Conservation (phyloP, 495 filamentous ascomycete genomes). For the Lindgomyces ingoldianus region DNA sequence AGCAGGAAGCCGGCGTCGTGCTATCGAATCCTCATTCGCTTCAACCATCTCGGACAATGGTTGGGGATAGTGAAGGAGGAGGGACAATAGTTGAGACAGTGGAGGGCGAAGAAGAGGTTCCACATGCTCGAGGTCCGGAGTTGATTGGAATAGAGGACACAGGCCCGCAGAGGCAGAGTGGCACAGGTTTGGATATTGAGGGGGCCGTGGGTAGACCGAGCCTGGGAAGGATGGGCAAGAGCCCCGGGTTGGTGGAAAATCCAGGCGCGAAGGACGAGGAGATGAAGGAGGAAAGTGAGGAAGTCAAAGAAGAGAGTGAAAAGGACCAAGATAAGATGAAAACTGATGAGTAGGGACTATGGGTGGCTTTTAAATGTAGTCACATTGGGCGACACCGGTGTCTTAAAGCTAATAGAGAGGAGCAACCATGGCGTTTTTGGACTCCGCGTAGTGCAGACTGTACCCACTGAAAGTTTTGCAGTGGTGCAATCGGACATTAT, state of each 20-base stretch:
- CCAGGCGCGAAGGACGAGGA: slow-evolving; percentile 8
- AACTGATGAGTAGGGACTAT: slow-evolving; percentile 6
- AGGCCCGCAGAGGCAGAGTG: slow-evolving; percentile 63
- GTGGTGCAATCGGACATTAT: too few species aligned
- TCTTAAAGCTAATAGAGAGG: not conserved
- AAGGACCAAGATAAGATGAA: slow-evolving; percentile 19
- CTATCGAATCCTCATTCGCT: slow-evolving; percentile 51
- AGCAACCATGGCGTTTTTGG: too few species aligned
- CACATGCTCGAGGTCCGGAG: slow-evolving; percentile 79
- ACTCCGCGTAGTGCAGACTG: too few species aligned
- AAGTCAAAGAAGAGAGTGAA: slow-evolving; percentile 4
- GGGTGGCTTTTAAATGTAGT: not conserved
- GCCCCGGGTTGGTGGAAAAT: slow-evolving; percentile 2
- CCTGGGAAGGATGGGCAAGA: slow-evolving; percentile 18
- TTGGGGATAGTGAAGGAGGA: slow-evolving; percentile 28
- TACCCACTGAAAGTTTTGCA: too few species aligned
- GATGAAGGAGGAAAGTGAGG: not conserved
- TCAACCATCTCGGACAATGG: slow-evolving; percentile 34
- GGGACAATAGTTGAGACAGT: slow-evolving; percentile 45
- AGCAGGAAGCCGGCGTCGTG: slow-evolving; percentile 71
- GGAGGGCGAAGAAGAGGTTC: slow-evolving; percentile 61
- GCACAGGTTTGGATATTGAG: slow-evolving; percentile 44
- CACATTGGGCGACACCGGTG: not conserved
- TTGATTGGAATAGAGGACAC: slow-evolving; percentile 84
- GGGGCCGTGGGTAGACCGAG: slow-evolving; percentile 44